Percentiles rank a stretch among this genome's conserved stretches.
Conservation (phyloP, 768 basidiomycete genomes). For the Leccinum ochraceum region DNA sequence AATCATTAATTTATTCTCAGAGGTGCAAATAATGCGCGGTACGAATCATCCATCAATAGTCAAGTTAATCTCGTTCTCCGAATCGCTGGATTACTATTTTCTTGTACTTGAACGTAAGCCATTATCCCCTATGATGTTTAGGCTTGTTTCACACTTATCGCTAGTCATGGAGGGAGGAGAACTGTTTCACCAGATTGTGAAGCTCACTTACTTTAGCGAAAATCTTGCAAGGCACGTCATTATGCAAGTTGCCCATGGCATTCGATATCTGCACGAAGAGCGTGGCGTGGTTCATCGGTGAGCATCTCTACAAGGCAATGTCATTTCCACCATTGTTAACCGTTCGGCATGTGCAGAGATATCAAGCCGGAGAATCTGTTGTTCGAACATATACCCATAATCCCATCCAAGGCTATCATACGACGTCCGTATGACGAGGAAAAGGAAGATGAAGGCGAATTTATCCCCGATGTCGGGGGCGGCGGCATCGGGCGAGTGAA, state of each 20-base stretch:
- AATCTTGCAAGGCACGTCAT: constrained; percentile 97
- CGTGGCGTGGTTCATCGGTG: constrained; percentile 94
- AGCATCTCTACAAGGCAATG: constrained; percentile 8
- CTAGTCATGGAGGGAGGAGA: constrained; percentile 97
- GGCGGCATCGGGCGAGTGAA: constrained; percentile 98
- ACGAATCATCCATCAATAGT: constrained; percentile 91
- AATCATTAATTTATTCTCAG: constrained; percentile 40
- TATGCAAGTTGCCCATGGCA: constrained; percentile 91
- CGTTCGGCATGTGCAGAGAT: constrained; percentile 46
- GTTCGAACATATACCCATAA: constrained; percentile 89
- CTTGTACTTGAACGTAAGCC: constrained; percentile 85
- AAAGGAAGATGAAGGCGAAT: constrained; percentile 98
- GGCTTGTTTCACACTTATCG: constrained; percentile 12
- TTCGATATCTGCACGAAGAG: constrained; percentile 95
- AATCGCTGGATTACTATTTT: constrained; percentile 92
- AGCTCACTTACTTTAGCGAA: constrained; percentile 98
- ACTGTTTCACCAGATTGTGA: constrained; percentile 98
- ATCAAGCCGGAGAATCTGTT: constrained; percentile 99
- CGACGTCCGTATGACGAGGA: constrained; percentile 94
- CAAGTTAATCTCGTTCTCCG: constrained; percentile 88
- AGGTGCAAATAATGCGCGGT: constrained; percentile 99
- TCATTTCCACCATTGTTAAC: not conserved
- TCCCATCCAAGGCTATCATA: constrained; percentile 75
- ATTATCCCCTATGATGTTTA: not conserved
- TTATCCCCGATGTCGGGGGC: constrained; percentile 86